Evolutionary conservation across 192 early-diverging fungal species (phyloP).

Genomic region (Spizellomyces sp.): DNA sequence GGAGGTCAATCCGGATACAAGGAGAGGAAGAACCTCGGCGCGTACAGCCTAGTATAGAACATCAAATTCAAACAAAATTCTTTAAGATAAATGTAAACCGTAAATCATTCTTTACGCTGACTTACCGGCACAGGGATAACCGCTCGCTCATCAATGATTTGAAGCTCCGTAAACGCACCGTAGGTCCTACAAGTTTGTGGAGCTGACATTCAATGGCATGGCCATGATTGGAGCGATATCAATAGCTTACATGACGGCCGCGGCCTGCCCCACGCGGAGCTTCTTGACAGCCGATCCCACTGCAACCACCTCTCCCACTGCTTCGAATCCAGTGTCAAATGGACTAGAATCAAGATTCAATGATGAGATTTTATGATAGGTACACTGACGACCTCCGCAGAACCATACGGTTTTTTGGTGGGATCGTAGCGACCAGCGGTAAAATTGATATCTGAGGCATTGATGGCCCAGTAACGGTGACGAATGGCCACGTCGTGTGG

Average conservation of each 20-base stretch:
- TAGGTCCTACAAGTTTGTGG: neutral
- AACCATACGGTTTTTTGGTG: slow-evolving; percentile 50
- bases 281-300: slow-evolving; percentile 39
- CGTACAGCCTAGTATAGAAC: neutral
- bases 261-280: slow-evolving; percentile 34
- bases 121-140: slow-evolving; percentile 43
- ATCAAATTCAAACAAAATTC: no score
- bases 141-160: slow-evolving; percentile 26
- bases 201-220: no score
- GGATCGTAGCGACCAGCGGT: slow-evolving; percentile 58
- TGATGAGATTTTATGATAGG: neutral
- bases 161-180: slow-evolving; percentile 53
- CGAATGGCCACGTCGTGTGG: slow-evolving; percentile 41
- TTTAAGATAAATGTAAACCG: no score
- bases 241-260: slow-evolving; percentile 33
- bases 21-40: slow-evolving; percentile 40
- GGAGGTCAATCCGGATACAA: slow-evolving; percentile 58
- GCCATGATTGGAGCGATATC: neutral
- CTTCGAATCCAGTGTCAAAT: slow-evolving; percentile 63
- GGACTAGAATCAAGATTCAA: slow-evolving; percentile 37
- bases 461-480: slow-evolving; percentile 54
- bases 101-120: no score
- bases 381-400: neutral
- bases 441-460: slow-evolving; percentile 61
- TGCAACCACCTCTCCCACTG: slow-evolving; percentile 55